Percentiles rank a stretch among this genome's conserved stretches.
Evolutionary conservation across 75 land plant species (phyloP).

Genomic region (Selaginella moellendorffii): DNA sequence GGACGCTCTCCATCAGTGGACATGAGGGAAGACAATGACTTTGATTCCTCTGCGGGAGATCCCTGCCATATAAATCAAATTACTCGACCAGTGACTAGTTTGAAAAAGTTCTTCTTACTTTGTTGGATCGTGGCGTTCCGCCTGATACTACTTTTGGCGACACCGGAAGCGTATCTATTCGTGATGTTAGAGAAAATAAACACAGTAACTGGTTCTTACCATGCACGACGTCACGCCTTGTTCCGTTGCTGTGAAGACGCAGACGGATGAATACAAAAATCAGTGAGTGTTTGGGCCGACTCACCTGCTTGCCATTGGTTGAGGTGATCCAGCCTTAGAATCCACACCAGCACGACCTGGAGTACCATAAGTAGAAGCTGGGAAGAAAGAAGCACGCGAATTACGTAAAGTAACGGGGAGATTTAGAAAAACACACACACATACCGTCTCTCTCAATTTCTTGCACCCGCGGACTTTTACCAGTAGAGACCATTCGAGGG

Average conservation of each 20-base stretch:
- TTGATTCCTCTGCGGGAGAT: conserved; percentile 10
- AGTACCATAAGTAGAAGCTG: too few relatives aligned
- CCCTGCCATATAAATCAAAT: conserved; percentile 8
- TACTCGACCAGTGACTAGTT: too few relatives aligned
- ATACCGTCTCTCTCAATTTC: background rate
- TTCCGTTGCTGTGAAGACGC: too few relatives aligned
- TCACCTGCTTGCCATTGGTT: background rate
- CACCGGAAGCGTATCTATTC: background rate
- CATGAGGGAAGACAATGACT: conserved; percentile 10
- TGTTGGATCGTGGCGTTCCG: background rate
- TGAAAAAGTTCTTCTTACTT: background rate
- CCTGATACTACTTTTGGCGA: background rate
- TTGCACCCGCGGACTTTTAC: background rate
- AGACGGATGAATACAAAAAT: too few relatives aligned
- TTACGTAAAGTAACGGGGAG: too few relatives aligned
- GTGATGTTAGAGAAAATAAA: background rate
- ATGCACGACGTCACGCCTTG: too few relatives aligned
- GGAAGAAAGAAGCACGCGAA: too few relatives aligned
- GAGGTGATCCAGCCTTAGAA: background rate
- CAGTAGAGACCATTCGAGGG: background rate
- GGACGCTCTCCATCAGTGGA: conserved; percentile 10
- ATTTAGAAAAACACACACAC: background rate
- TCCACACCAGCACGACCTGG: too few relatives aligned
- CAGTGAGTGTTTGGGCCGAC: too few relatives aligned
- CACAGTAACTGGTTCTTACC: too few relatives aligned